Base-by-base conservation (phyloP, 257 asterid species). In the Perilla frutescens region DNA sequence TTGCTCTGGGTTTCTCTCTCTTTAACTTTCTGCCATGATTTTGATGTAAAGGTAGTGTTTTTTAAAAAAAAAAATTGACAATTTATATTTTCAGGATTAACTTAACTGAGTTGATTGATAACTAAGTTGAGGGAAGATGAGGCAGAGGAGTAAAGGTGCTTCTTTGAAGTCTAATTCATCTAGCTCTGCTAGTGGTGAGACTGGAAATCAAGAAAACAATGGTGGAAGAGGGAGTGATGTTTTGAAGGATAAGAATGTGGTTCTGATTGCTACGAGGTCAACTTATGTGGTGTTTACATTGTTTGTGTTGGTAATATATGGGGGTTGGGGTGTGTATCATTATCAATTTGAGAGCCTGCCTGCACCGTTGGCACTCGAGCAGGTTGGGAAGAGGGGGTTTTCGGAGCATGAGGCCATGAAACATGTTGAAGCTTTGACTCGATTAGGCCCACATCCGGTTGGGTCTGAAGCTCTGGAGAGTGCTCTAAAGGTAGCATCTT, bases 371-470 rank as follows among this genome's bases (percentile, higher is more conserved):
- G 53, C 84, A 7, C 85, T 88, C 32, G 76, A 83, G 66, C 92
- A 83, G 64, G 99, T 68, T 4, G 99, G 99, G 11, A 94, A 91
- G 80, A 84, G 99, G 73, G 99, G 98, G 2, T 94, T 94, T 64
- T 88, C 99, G 4, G 99, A 94, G 89, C 69, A 82, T 3, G 96
- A 86, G 84, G 96, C 97, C 20, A 78, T 94, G 86, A 85, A 86
- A 79, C 99, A 91, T 72, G 97, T 91, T 8, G 49, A 72, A 68
- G 93, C 89, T 3, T 81, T 94, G 88, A 70, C 93, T 57, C 83
- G 60, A 73, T 78, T 94, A 41, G 99, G 99, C 59, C 99, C 99
- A 0, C 99, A 91, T 77, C 85, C 96, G 11, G 96, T 94, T 79
- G 97, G 90, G 68, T 94, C 99, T 37, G 78, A 82, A 75, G 88